Evolutionary conservation across 257 asterid genomes (phyloP).

Genomic region (Plantago elongata): DNA sequence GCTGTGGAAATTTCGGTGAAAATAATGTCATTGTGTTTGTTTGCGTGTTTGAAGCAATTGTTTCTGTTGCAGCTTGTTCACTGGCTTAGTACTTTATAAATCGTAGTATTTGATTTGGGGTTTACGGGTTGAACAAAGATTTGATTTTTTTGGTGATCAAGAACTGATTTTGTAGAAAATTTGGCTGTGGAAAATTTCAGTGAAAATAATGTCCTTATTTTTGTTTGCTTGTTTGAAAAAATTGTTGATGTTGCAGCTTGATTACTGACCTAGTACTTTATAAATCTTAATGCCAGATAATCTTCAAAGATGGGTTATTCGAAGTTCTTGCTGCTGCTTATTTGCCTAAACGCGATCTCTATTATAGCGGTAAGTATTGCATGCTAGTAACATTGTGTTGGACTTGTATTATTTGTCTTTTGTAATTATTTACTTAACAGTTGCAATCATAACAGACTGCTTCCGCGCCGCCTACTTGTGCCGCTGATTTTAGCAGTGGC

Average conservation of each 20-base stretch:
- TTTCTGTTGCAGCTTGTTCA: no score
- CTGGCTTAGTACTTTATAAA: no score
- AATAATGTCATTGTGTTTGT: no score
- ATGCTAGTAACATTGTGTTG: not conserved
- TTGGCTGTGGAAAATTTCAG: not conserved
- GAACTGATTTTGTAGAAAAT: not conserved
- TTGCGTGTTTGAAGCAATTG: no score
- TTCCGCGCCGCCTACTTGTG: conserved; percentile 71
- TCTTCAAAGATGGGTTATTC: conserved; percentile 35
- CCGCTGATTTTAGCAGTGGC: conserved; percentile 52
- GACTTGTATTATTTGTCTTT: not conserved
- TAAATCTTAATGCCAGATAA: conserved; percentile 20
- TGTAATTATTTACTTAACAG: not conserved
- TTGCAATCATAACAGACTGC: conserved; percentile 43
- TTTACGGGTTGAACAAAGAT: no score
- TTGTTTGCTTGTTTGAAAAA: not conserved
- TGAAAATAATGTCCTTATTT: not conserved
- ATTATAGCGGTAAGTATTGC: conserved; percentile 40
- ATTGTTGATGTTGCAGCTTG: not conserved
- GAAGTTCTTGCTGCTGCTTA: conserved; percentile 30
- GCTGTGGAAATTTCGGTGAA: no score
- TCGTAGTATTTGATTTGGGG: conserved; percentile 3
- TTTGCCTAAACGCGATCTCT: conserved; percentile 31
- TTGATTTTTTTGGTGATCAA: not conserved
- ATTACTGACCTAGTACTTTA: not conserved